Base-by-base conservation (phyloP, 352 stramenopile species). In the Phytophthora hibernalis region DNA sequence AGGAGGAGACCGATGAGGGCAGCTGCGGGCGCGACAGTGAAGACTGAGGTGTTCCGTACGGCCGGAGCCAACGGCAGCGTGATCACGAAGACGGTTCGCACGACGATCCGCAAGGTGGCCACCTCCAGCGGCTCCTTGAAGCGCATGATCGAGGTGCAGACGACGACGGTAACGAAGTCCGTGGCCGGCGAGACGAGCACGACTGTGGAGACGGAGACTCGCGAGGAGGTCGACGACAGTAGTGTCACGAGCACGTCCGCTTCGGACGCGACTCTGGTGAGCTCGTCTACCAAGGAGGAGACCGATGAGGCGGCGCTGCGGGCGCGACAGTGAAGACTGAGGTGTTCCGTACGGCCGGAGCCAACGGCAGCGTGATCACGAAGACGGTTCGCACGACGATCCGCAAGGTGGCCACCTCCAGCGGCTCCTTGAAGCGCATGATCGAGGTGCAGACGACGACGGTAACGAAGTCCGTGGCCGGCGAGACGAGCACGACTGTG, bases 91-190 rank as follows among this genome's bases (percentile, higher is more conserved):
- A 58, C 51, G 22, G 51, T 58, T 26, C 42, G 42, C 35, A 58
- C 51, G 51, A 58, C 51, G 35, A 58, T 44, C 18, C 51, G 51
- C 16, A 58, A 43, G 20, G 42, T 44, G 51, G 40, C 20, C 21
- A 58, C 51, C 12, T 28, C 51, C 51, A 58, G 35, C 51, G 51
- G 51, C 35, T 21, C 49, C 35, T 20, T 58, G 51, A 58, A 26
- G 51, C 43, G 43, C 15, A 47, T 44, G 35, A 24, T 58, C 21
- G 50, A 43, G 37, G 48, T 54, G 18, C 37, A 48, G n/a, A 67
- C 49, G 35, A 60, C 59, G 59, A 60, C 59, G 30, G 49, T 53
- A 40, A 60, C 59, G 49, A 44, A 58, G 51, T 49, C 51, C 12
- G 31, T 38, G 35, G 24, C 33, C 6, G 54, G 54, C 33, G 54